Conservation (phyloP, 2,329 filamentous ascomycete species). For the Trichoderma sp. region DNA sequence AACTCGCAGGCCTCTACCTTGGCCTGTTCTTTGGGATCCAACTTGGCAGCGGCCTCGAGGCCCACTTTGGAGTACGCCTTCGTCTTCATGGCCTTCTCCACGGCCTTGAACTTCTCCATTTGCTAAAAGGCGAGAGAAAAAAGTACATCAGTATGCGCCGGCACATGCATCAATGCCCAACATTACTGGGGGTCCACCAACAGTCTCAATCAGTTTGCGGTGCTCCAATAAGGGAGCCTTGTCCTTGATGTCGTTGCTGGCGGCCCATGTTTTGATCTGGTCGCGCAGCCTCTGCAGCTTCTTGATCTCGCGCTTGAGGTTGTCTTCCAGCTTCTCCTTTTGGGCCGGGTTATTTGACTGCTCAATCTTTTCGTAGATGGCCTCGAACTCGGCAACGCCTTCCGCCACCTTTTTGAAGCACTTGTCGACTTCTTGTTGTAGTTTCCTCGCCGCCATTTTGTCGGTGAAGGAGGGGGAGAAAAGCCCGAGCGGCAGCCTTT, state of each 20-base stretch:
- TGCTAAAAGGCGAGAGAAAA: constrained; percentile 52
- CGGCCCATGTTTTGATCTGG: constrained; percentile 99
- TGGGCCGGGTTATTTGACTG: constrained; percentile 88
- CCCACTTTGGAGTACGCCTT: constrained; percentile 99
- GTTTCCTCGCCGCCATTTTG: constrained; percentile 90
- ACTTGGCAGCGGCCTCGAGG: constrained; percentile 81
- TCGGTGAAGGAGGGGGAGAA: constrained; percentile 15
- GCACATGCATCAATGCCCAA: constrained; percentile 13
- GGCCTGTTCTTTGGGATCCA: constrained; percentile 97
- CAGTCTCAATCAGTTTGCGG: constrained; percentile 94
- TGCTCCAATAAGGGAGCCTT: constrained; percentile 93
- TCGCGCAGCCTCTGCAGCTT: constrained; percentile 96
- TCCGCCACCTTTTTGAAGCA: constrained; percentile 98
- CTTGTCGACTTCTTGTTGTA: constrained; percentile 97
- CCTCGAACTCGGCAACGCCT: constrained; percentile 87
- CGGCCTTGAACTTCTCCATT: constrained; percentile 99
- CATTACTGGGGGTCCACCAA: constrained; percentile 46
- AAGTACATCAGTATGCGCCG: constrained; percentile 8
- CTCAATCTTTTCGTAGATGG: constrained; percentile 97
- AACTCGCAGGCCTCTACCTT: constrained; percentile 87
- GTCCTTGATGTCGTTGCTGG: constrained; percentile 98
- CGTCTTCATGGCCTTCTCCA: constrained; percentile 99
- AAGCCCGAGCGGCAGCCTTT: constrained; percentile 10
- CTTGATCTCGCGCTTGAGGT: constrained; percentile 99
- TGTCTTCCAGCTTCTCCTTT: constrained; percentile 97